Evolutionary conservation across 2,329 filamentous ascomycete genomes (phyloP).

Genomic region (Didymella pinodella): DNA sequence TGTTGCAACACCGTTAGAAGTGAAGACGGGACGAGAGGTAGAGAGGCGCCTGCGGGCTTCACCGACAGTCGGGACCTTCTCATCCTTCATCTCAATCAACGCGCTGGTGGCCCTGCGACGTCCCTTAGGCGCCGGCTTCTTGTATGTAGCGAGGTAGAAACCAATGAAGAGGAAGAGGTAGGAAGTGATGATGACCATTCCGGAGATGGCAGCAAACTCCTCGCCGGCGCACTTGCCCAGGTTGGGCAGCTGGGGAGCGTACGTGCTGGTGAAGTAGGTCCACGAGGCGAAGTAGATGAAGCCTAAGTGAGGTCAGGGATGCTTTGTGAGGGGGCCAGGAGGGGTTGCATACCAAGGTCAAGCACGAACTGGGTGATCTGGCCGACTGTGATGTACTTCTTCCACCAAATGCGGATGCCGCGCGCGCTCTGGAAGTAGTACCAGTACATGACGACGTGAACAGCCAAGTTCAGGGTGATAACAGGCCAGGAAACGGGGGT

Average conservation of each 20-base stretch:
- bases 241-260: slow-evolving; percentile 86
- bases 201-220: slow-evolving; percentile 93
- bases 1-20: slow-evolving; percentile 52
- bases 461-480: slow-evolving; percentile 89
- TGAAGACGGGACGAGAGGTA: slow-evolving; percentile 51
- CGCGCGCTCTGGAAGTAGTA: slow-evolving; percentile 99
- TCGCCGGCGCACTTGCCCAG: slow-evolving; percentile 88
- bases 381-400: slow-evolving; percentile 98
- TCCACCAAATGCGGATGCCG: slow-evolving; percentile 97
- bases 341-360: slow-evolving; percentile 76
- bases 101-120: slow-evolving; percentile 82
- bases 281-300: slow-evolving; percentile 99
- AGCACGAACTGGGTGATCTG: slow-evolving; percentile 98
- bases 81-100: slow-evolving; percentile 82
- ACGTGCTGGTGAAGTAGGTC: slow-evolving; percentile 94
- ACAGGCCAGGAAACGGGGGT: slow-evolving; percentile 95
- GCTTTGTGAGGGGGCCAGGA: slow-evolving; percentile 3
- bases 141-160: slow-evolving; percentile 98
- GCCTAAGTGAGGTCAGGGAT: slow-evolving; percentile 60
- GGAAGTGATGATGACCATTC: slow-evolving; percentile 89
- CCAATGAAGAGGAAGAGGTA: slow-evolving; percentile 99
- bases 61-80: slow-evolving; percentile 66
- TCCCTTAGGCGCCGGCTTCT: slow-evolving; percentile 78
- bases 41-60: slow-evolving; percentile 61
- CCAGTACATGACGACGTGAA: slow-evolving; percentile 99